Evolutionary conservation across 768 basidiomycete genomes (phyloP), one percentile per base, ranked within the genome.

Genomic region (Mycena kentingensis): DNA sequence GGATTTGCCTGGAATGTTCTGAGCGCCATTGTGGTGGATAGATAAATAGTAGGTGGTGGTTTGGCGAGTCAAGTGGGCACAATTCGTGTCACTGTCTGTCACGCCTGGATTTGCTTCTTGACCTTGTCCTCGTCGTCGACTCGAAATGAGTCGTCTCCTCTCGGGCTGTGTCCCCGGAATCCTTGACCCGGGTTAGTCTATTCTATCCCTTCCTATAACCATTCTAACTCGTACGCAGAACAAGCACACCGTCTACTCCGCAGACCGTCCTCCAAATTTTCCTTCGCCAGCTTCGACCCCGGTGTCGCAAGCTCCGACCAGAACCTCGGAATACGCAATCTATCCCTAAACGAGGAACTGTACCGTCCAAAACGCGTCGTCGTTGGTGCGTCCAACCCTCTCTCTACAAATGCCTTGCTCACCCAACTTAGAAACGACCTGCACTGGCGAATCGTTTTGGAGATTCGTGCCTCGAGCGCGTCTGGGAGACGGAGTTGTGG

Each of bases 201-300:
- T 37, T 18, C 12, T 37, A 7, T 37, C 36, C 18, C 36, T 10
- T 7, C 31, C 10, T 16, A 16, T 37, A 10, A 10, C 18, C 36
- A 18, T 37, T 7, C 36, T 37, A 10, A 32, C 41, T 1, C 24
- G 26, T 1, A 29, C 19, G 1, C 31, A 29, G 73, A 80, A 0
- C 89, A 92, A 65, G 70, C 73, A 12, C 63, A 70, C 15, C 84
- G 89, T 36, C 67, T 92, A 18, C 73, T 88, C n/a, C 82, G 84
- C 42, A 67, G 72, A 35, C 75, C 79, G 2, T 74, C 73, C n/a
- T 81, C 86, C 3, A 81, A 57, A 26, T 70, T 91, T n/a, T 77
- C 74, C 4, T 92, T 92, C 60, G 87, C 90, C 10, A 78, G 77
- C n/a, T 90, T 88, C 53, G 81, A 91, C 63, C 85, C 88, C 4